Conservation (phyloP, 163 green algal genomes). For the Coccomyxa subellipsoidea region DNA sequence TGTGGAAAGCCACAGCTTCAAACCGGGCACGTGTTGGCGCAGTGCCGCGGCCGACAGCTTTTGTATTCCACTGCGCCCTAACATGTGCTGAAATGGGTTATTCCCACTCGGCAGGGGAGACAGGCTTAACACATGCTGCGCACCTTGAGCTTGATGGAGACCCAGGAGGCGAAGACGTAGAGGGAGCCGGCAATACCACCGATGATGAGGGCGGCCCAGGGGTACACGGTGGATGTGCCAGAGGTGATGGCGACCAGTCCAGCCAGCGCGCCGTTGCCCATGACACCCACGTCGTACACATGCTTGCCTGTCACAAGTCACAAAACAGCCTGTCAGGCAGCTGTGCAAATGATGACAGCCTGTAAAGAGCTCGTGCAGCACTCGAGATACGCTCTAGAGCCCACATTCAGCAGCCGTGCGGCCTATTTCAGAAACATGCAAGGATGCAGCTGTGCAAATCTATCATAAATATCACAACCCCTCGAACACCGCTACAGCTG, state of each 20-base stretch:
- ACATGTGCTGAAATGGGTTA: too few relatives aligned
- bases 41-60: too few relatives aligned
- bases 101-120: too few relatives aligned
- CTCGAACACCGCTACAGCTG: too few relatives aligned
- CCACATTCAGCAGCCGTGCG: too few relatives aligned
- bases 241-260: conserved; percentile 90
- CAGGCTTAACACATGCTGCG: too few relatives aligned
- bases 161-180: conserved; percentile 42
- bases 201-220: conserved; percentile 83
- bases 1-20: too few relatives aligned
- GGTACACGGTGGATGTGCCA: conserved; percentile 67
- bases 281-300: conserved; percentile 55
- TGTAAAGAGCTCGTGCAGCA: background rate
- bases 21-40: too few relatives aligned
- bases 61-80: too few relatives aligned
- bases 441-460: too few relatives aligned
- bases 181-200: conserved; percentile 67
- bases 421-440: too few relatives aligned
- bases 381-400: background rate
- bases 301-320: conserved; percentile 25
- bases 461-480: too few relatives aligned
- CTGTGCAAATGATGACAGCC: background rate
- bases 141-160: conserved; percentile 26
- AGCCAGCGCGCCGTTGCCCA: conserved; percentile 81
- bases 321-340: background rate